Evolutionary conservation across 31 red algal genomes (phyloP).

Genomic region (Odonthalia washingtoniensis): DNA sequence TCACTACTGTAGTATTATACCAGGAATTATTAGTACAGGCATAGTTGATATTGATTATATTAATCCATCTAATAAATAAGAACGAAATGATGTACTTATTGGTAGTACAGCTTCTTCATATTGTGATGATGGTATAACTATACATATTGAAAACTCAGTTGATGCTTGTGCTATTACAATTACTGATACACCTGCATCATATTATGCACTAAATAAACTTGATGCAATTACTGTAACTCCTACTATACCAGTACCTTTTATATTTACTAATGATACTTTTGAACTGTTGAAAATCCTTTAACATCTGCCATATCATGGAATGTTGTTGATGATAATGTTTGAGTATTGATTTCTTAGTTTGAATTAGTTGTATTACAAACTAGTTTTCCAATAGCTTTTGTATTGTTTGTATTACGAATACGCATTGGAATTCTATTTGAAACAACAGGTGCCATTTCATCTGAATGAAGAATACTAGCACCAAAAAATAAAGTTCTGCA

Average conservation of each 20-base stretch:
- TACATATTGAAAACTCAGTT: constrained; percentile 96
- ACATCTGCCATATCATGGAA: constrained; percentile 70
- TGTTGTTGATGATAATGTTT: not conserved
- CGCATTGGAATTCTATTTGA: no score
- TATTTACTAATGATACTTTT: constrained; percentile 92
- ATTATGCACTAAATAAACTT: constrained; percentile 82
- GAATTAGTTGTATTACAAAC: constrained; percentile 87
- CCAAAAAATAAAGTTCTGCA: constrained; percentile 96
- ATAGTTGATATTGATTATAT: constrained; percentile 87
- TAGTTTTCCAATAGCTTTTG: constrained; percentile 77
- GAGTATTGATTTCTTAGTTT: constrained; percentile 48
- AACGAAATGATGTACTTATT: constrained; percentile 68
- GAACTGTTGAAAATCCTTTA: constrained; percentile 93
- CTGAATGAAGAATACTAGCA: constrained; percentile 93
- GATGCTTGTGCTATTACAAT: constrained; percentile 95
- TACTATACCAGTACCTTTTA: constrained; percentile 98
- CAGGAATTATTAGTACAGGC: no score
- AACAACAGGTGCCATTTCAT: constrained; percentile 92
- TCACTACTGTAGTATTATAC: no score
- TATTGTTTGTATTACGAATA: no score
- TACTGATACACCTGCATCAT: constrained; percentile 67
- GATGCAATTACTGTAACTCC: no score
- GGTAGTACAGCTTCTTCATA: constrained; percentile 50
- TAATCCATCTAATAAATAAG: constrained; percentile 85
- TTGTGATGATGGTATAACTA: constrained; percentile 75